phyloP scores from a whole-genome alignment of 257 asterid species.

The Fraxinus anomala region DNA sequence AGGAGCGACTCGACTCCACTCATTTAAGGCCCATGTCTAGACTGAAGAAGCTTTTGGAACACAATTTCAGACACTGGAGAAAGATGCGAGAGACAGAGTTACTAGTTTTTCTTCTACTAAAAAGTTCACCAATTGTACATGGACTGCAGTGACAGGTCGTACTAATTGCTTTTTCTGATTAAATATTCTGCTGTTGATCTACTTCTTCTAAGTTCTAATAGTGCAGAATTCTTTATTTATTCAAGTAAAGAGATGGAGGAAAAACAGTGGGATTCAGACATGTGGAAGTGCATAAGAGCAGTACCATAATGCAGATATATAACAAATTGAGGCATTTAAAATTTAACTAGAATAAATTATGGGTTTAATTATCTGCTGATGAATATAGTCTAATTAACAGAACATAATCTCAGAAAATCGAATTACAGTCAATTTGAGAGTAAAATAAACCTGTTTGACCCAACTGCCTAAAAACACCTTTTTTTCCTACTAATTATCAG shows the following conservation, averaged over 20 bases:
- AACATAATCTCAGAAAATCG: conserved; percentile 27
- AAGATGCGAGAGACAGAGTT: too few relatives aligned
- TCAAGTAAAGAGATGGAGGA: conserved; percentile 17
- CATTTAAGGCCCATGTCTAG: too few relatives aligned
- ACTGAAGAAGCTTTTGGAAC: conserved; percentile 18
- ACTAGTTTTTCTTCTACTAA: neutral
- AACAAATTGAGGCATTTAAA: conserved; percentile 7
- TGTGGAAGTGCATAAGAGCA: conserved; percentile 28
- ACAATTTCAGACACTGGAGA: conserved; percentile 13
- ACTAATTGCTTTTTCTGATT: conserved; percentile 26
- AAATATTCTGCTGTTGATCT: conserved; percentile 25
- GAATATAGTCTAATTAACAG: conserved; percentile 27
- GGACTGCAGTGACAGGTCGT: conserved; percentile 38
- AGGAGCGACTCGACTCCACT: too few relatives aligned
- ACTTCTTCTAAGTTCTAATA: neutral
- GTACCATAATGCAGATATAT: conserved; percentile 23
- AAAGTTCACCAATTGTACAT: conserved; percentile 28
- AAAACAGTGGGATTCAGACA: conserved; percentile 36
- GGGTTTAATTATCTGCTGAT: conserved; percentile 22
- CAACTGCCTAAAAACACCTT: conserved; percentile 18
- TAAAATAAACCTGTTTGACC: conserved; percentile 23
- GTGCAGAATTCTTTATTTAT: conserved; percentile 17
- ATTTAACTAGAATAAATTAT: neutral
- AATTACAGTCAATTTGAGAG: conserved; percentile 26
- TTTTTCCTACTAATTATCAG: neutral